A percentile compares a stretch with the other conserved stretches of the same genome.
Evolutionary conservation across 768 basidiomycete genomes (phyloP).

Genomic region (Omphalotus guepiniiformis): DNA sequence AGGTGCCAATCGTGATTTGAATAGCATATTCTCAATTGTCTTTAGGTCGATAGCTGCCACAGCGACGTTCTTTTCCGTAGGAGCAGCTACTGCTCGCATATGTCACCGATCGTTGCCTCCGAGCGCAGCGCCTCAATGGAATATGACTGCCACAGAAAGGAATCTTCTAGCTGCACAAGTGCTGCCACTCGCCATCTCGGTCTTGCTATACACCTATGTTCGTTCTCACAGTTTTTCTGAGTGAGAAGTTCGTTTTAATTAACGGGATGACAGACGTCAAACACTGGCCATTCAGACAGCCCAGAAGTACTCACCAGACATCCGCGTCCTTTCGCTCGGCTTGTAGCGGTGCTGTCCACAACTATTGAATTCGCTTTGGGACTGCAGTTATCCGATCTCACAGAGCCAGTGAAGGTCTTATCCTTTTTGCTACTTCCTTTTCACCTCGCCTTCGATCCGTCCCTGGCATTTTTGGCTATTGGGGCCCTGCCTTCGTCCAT

Average conservation of each 20-base stretch:
- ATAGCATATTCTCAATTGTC: neutral
- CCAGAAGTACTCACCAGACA: constrained; percentile 7
- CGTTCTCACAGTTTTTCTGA: constrained; percentile 16
- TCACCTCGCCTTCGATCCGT: constrained; percentile 49
- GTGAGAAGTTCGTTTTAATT: neutral
- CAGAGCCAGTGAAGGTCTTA: constrained; percentile 43
- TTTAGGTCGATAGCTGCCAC: constrained; percentile 53
- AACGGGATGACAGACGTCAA: neutral
- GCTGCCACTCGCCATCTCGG: constrained; percentile 30
- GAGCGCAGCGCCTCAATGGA: constrained; percentile 32
- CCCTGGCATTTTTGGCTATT: constrained; percentile 48
- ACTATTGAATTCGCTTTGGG: constrained; percentile 50
- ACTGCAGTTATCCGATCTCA: constrained; percentile 50
- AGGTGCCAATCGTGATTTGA: constrained; percentile 9
- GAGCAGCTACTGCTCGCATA: constrained; percentile 38
- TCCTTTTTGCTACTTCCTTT: constrained; percentile 50
- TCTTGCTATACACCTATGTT: constrained; percentile 28
- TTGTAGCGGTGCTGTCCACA: constrained; percentile 37
- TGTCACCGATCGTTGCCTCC: constrained; percentile 32
- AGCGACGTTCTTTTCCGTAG: constrained; percentile 47
- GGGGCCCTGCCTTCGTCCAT: constrained; percentile 46
- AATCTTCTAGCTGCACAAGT: constrained; percentile 37
- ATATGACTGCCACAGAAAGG: constrained; percentile 30
- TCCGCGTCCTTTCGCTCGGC: constrained; percentile 24
- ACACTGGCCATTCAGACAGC: constrained; percentile 4